Evolutionary conservation across 2,329 filamentous ascomycete species (phyloP).

Genomic region (Claviceps spartinae): DNA sequence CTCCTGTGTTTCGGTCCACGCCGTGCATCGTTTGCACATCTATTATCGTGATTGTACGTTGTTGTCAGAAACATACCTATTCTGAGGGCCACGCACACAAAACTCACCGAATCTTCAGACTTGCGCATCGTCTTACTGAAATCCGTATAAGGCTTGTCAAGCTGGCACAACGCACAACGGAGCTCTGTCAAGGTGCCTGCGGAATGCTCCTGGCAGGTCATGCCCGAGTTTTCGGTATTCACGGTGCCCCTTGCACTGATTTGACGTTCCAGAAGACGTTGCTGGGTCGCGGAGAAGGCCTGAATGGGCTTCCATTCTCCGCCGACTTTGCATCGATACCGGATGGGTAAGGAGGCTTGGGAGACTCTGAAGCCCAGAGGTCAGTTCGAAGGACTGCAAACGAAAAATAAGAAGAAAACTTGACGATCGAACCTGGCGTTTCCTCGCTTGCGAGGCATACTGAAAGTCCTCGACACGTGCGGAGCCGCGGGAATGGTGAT

Average conservation of each 20-base stretch:
- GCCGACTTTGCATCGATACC: slow-evolving; percentile 22
- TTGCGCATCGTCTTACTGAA: slow-evolving; percentile 19
- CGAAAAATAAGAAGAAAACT: neutral
- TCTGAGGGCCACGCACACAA: neutral
- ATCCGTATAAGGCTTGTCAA: slow-evolving; percentile 13
- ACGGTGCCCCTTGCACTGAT: slow-evolving; percentile 6
- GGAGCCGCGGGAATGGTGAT: neutral
- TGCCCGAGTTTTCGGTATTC: slow-evolving; percentile 20
- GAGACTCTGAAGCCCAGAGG: neutral
- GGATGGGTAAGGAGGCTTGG: neutral
- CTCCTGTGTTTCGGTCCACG: slow-evolving; percentile 24
- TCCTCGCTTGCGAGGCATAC: neutral
- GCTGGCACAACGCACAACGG: slow-evolving; percentile 18
- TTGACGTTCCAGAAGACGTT: slow-evolving; percentile 13
- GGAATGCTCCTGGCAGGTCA: slow-evolving; percentile 23
- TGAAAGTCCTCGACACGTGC: neutral
- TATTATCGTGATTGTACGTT: slow-evolving; percentile 6
- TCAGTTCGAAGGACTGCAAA: neutral
- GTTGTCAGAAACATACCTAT: too few species aligned
- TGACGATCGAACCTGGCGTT: neutral
- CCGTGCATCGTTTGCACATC: slow-evolving; percentile 22
- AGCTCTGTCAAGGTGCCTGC: slow-evolving; percentile 13
- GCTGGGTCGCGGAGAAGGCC: slow-evolving; percentile 21
- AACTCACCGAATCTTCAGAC: slow-evolving; percentile 17
- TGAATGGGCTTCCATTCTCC: slow-evolving; percentile 21